phyloP scores from a whole-genome alignment of 306 rosid genomes.

The Cicer yamashitae region DNA sequence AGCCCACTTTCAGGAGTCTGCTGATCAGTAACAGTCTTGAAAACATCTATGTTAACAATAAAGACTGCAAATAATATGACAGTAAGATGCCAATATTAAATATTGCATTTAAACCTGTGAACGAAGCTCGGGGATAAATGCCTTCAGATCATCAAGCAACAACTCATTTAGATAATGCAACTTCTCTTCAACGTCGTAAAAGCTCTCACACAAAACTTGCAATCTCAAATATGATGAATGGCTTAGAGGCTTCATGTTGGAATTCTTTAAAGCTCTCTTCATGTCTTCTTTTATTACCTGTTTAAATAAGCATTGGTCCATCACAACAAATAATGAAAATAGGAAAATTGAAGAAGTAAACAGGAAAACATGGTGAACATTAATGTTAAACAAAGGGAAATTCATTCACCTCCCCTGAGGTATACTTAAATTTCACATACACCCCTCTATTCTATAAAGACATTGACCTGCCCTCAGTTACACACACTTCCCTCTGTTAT shows the following conservation, averaged over 20 bases:
- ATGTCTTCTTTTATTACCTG: constrained; percentile 86
- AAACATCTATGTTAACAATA: constrained; percentile 28
- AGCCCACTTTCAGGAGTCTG: constrained; percentile 6
- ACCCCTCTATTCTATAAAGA: neutral
- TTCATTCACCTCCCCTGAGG: neutral
- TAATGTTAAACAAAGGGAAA: neutral
- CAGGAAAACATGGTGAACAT: constrained; percentile 9
- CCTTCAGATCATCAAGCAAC: constrained; percentile 67
- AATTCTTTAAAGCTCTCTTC: constrained; percentile 79
- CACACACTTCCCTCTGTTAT: neutral
- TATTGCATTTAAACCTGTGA: constrained; percentile 72
- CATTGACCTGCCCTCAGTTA: neutral
- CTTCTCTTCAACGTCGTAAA: constrained; percentile 79
- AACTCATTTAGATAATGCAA: constrained; percentile 57
- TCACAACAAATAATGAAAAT: constrained; percentile 42
- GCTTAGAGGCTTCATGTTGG: constrained; percentile 90
- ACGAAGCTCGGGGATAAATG: constrained; percentile 74
- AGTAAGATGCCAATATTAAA: constrained; percentile 31
- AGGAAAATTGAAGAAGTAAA: neutral
- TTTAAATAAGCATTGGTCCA: constrained; percentile 40
- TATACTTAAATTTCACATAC: neutral
- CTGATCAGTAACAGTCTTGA: constrained; percentile 9
- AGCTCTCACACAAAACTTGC: constrained; percentile 78
- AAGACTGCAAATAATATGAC: constrained; percentile 25
- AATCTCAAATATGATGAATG: constrained; percentile 84